Percentiles rank a stretch among this genome's conserved stretches.
These are phyloP conservation scores for Phytophthora pisi DNA, from an alignment of 352 stramenopile species.

Conservation along the genomic window DNA sequence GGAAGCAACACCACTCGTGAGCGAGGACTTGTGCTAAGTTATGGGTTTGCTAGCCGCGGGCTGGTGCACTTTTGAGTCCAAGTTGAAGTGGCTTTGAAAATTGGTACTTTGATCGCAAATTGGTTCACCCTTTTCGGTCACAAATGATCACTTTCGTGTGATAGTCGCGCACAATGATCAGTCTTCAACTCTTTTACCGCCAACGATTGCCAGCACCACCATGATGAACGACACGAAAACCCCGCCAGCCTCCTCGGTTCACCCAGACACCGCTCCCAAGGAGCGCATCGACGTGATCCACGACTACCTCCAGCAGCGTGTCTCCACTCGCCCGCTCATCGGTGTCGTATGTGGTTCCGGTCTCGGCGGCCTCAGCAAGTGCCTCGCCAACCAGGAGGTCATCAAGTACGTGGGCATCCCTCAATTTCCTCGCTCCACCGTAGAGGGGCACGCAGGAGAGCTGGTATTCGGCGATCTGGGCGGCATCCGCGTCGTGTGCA, in stretches of 20 bases:
- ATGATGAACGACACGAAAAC: conserved; percentile 42
- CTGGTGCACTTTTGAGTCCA: background rate
- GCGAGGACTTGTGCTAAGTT: conserved; percentile 12
- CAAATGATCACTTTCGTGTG: background rate
- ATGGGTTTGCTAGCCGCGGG: conserved; percentile 15
- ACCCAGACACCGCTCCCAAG: conserved; percentile 26
- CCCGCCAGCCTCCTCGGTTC: background rate
- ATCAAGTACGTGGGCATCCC: conserved; percentile 94
- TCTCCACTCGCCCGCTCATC: conserved; percentile 53
- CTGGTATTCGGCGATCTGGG: conserved; percentile 91
- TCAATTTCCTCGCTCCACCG: conserved; percentile 91
- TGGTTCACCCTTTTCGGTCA: background rate
- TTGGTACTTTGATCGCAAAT: background rate
- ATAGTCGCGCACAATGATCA: conserved; percentile 2
- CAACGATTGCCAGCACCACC: background rate
- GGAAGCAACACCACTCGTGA: conserved; percentile 29
- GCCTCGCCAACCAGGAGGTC: conserved; percentile 81
- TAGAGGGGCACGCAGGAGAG: conserved; percentile 94
- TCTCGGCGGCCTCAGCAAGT: conserved; percentile 91
- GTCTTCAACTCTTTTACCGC: background rate
- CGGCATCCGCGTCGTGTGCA: conserved; percentile 87
- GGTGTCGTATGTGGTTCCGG: conserved; percentile 94
- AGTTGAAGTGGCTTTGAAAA: background rate
- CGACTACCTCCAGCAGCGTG: conserved; percentile 59
- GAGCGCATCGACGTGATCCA: conserved; percentile 78